These are phyloP conservation scores for Hypoxylon sp. DNA, from an alignment of 2,329 filamentous ascomycete species.

Conservation along the genomic window DNA sequence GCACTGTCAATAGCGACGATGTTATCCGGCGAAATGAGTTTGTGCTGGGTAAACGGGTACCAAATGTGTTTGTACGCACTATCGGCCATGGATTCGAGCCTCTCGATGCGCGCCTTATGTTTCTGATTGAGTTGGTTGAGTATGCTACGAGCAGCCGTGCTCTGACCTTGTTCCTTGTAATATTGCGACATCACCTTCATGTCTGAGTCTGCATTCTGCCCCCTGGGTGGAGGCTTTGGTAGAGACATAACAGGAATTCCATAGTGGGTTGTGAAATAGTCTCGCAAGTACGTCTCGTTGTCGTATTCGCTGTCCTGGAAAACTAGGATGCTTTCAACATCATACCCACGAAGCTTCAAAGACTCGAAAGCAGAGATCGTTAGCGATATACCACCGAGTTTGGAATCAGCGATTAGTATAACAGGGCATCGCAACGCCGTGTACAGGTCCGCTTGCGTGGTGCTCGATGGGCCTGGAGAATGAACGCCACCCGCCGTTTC, in stretches of 20 bases:
- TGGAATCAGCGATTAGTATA: constrained; percentile 77
- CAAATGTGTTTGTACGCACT: constrained; percentile 74
- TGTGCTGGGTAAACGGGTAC: constrained; percentile 90
- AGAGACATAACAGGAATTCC: constrained; percentile 66
- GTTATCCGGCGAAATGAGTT: constrained; percentile 64
- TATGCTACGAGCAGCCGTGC: constrained; percentile 53
- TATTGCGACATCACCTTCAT: constrained; percentile 67
- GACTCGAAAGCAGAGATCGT: constrained; percentile 85
- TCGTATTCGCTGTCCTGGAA: constrained; percentile 76
- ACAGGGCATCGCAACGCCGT: constrained; percentile 76
- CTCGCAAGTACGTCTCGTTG: constrained; percentile 72
- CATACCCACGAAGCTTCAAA: constrained; percentile 78
- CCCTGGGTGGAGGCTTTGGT: constrained; percentile 65
- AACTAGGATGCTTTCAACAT: constrained; percentile 74
- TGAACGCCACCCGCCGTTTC: constrained; percentile 87
- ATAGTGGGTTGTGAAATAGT: constrained; percentile 71
- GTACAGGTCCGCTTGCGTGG: constrained; percentile 80
- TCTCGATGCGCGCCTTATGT: constrained; percentile 64
- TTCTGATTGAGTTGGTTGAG: constrained; percentile 60
- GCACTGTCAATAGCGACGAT: constrained; percentile 84
- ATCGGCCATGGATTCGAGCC: constrained; percentile 73
- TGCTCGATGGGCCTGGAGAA: constrained; percentile 79
- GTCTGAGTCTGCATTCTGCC: constrained; percentile 55
- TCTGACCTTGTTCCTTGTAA: constrained; percentile 60
- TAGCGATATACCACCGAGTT: constrained; percentile 80